Percentiles rank a stretch among this genome's conserved stretches.
Evolutionary conservation across 768 basidiomycete genomes (phyloP).

Genomic region (Boletus rex-veris): DNA sequence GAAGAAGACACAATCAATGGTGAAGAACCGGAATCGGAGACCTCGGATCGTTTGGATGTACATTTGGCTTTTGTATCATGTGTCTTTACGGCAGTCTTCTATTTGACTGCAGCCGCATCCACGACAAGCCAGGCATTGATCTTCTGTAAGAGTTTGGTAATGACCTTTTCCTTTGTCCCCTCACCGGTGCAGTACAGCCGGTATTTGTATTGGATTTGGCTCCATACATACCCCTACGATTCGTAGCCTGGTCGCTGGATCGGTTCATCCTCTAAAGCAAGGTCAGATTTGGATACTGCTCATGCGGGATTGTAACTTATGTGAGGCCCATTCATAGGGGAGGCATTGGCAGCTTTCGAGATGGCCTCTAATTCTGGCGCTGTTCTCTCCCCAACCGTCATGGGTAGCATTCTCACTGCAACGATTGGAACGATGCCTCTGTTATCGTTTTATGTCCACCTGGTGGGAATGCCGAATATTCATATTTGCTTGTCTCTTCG

Average conservation of each 20-base stretch:
- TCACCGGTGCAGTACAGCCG: slow-evolving; percentile 14
- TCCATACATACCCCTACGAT: slow-evolving; percentile 16
- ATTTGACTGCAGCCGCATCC: slow-evolving; percentile 13
- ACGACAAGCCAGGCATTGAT: slow-evolving; percentile 5
- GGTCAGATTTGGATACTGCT: slow-evolving; percentile 5
- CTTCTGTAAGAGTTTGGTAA: slow-evolving; percentile 8
- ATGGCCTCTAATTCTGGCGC: slow-evolving; percentile 23
- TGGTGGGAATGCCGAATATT: slow-evolving; percentile 9
- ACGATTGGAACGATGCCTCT: slow-evolving; percentile 21
- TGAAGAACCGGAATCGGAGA: background rate
- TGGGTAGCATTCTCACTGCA: slow-evolving; percentile 27
- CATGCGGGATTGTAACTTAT: background rate
- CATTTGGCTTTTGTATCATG: slow-evolving; percentile 26
- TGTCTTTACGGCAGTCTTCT: slow-evolving; percentile 9
- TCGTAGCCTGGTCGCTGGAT: slow-evolving; percentile 26
- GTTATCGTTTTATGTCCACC: slow-evolving; percentile 24
- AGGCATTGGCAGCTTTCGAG: slow-evolving; percentile 28
- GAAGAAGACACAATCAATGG: background rate
- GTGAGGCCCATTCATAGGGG: slow-evolving; percentile 10
- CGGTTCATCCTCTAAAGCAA: slow-evolving; percentile 27
- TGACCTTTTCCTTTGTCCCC: background rate
- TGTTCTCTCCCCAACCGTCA: slow-evolving; percentile 26
- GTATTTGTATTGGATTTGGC: slow-evolving; percentile 15
- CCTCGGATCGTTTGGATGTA: slow-evolving; percentile 29
- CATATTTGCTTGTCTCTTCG: background rate